Evolutionary conservation across 2,329 filamentous ascomycete species (phyloP).

Genomic region (Colletotrichum neosansevieriae): DNA sequence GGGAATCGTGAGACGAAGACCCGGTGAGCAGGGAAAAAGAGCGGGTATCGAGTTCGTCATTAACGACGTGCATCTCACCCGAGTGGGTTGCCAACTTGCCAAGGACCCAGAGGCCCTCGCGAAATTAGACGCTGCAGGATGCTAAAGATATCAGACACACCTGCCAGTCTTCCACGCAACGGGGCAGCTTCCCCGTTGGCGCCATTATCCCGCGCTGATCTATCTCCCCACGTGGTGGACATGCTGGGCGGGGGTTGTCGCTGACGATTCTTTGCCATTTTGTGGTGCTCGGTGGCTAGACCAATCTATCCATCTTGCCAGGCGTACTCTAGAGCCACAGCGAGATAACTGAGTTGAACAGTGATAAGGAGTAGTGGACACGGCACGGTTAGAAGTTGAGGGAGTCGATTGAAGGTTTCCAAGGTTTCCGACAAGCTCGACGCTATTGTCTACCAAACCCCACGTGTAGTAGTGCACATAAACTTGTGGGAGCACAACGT

Average conservation of each 20-base stretch:
- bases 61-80: conserved; percentile 15
- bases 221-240: conserved; percentile 34
- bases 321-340: not conserved
- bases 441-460: conserved; percentile 7
- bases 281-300: not conserved
- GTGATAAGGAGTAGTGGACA: no score
- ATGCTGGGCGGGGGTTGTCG: conserved; percentile 2
- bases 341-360: not conserved
- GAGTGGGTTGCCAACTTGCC: conserved; percentile 36
- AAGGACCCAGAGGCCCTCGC: conserved; percentile 26
- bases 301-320: not conserved
- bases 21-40: conserved; percentile 17
- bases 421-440: conserved; percentile 6
- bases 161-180: conserved; percentile 1
- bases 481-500: not conserved
- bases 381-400: not conserved
- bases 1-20: not conserved
- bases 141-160: conserved; percentile 29
- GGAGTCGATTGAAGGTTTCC: conserved; percentile 8
- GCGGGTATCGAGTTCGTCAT: conserved; percentile 37
- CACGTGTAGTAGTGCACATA: conserved; percentile 10
- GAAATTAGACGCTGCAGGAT: conserved; percentile 35
- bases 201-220: conserved; percentile 24
- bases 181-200: conserved; percentile 10
- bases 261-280: not conserved